Base-by-base conservation (phyloP, 305 asterid genomes). In the Salvia sclarea region DNA sequence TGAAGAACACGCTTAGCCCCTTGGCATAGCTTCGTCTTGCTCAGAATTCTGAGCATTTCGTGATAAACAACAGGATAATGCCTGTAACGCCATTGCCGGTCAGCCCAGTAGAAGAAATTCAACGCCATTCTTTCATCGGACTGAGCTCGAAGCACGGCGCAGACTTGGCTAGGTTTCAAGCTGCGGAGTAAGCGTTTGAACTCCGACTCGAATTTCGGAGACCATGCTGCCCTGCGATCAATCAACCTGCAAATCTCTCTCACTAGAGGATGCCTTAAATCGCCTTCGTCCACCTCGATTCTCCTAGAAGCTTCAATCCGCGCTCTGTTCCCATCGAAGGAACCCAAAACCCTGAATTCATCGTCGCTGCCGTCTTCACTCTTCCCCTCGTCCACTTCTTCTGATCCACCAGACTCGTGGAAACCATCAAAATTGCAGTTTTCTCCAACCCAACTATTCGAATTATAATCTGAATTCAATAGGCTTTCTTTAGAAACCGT, bases 101-200 rank as follows among this genome's bases (percentile, higher is more conserved):
- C 91, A 44, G 96, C 98, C 98, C 96, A 93, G 60, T 88, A 81
- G 47, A 93, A 93, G 85, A 93, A 88, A 13, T 83, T 79, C 71
- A 93, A 78, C 67, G 96, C 90, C 69, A 84, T 80, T 71, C 98
- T 82, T 82, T 88, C 95, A 73, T 93, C 98, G 8, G 96, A 69
- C 61, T 70, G 95, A 52, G 90, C 80, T 69, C 66, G 84, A 49
- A 93, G 80, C 22, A 86, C 95, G 16, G 96, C 95, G 75, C 97
- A 88, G 49, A 90, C 83, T 80, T 87, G 96, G 10, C 68, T 72
- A 14, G 96, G 95, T 71, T 83, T 87, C 82, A 88, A 75, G 73
- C 92, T 81, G 64, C 85, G 86, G 76, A 93, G 50, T 70, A 93
- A 68, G 25, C 83, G 85, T 84, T 89, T 85, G 37, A 93, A 76